Evolutionary conservation across 2,329 filamentous ascomycete species (phyloP).

Genomic region (Colletotrichum sp.): DNA sequence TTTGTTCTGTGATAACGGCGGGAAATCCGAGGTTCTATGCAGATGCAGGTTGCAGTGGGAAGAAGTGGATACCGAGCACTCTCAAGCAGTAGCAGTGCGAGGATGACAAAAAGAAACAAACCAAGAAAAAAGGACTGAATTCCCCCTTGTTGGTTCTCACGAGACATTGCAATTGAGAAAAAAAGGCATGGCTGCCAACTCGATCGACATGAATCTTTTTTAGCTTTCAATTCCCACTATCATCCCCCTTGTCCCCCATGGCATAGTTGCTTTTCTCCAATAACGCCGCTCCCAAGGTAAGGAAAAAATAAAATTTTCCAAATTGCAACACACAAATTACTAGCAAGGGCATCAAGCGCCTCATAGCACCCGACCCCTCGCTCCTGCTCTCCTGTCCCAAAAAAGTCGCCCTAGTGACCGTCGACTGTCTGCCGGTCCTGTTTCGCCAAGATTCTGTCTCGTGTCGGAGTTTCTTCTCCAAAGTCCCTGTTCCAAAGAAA

Average conservation of each 20-base stretch:
- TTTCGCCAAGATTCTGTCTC: slow-evolving; percentile 18
- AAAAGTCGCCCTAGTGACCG: neutral
- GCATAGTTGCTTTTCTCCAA: slow-evolving; percentile 14
- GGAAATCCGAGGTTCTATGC: neutral
- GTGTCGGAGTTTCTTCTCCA: slow-evolving; percentile 16
- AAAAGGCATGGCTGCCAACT: neutral
- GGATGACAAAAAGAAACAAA: neutral
- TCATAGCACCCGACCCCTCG: neutral
- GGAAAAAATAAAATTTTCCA: neutral
- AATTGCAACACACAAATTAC: slow-evolving; percentile 10
- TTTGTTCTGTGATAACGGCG: neutral
- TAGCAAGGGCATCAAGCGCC: neutral
- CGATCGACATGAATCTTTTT: neutral
- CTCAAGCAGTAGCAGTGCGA: neutral
- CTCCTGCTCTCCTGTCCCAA: neutral
- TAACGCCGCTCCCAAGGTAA: neutral
- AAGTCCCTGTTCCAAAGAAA: neutral
- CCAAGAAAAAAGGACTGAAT: neutral
- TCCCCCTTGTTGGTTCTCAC: neutral
- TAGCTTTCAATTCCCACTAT: neutral
- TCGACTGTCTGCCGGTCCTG: slow-evolving; percentile 11
- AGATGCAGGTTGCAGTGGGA: neutral
- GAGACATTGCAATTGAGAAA: neutral
- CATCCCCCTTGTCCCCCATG: neutral
- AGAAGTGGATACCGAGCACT: neutral